A percentile compares a stretch with the other conserved stretches of the same genome.
These are phyloP conservation scores for Viola odorata DNA, from an alignment of 345 rosid genomes.

Conservation along the genomic window DNA sequence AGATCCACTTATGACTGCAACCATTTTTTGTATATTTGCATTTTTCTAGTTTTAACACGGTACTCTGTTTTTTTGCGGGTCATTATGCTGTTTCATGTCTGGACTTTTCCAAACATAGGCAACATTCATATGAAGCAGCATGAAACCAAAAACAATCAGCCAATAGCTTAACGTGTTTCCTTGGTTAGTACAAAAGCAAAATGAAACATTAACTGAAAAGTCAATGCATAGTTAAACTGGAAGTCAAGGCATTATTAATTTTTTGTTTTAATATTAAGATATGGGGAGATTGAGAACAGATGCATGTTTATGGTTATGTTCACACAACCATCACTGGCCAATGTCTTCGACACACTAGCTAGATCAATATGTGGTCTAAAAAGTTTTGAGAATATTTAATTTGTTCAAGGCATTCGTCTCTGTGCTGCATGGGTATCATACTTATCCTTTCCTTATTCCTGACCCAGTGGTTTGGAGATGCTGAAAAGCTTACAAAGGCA, in stretches of 20 bases:
- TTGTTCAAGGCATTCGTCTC: background rate
- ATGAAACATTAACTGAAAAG: no score
- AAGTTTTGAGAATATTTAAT: background rate
- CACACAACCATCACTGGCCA: background rate
- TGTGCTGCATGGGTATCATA: background rate
- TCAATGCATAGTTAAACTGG: no score
- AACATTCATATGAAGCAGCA: background rate
- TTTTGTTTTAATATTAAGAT: background rate
- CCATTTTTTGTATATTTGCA: background rate
- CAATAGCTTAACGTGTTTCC: background rate
- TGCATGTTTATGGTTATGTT: background rate
- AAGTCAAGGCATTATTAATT: no score
- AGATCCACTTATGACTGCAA: background rate
- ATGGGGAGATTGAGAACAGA: background rate
- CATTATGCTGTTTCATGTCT: no score
- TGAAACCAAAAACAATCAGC: no score
- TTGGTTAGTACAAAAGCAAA: no score
- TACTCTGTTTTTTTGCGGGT: no score
- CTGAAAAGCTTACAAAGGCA: slow-evolving; percentile 95
- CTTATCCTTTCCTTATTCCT: slow-evolving; percentile 5
- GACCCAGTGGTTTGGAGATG: slow-evolving; percentile 99
- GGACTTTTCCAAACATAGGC: background rate
- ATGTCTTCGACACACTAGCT: background rate
- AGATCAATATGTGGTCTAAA: background rate
- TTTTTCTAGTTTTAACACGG: no score